Evolutionary conservation across 2,329 filamentous ascomycete genomes (phyloP).

Genomic region (Lanzia echinophila): DNA sequence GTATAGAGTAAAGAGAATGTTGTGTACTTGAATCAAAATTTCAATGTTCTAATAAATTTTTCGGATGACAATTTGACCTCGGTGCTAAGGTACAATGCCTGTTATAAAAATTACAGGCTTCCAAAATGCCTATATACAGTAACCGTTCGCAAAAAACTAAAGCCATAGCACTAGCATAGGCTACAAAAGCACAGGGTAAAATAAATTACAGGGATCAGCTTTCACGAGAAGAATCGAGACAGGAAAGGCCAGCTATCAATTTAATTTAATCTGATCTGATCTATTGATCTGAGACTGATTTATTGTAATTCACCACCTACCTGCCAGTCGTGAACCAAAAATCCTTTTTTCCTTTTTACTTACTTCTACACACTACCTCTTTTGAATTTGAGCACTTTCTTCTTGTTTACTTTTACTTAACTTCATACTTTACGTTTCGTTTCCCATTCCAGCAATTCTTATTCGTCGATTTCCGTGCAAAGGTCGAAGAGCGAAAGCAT

Average conservation of each 20-base stretch:
- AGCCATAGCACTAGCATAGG: too few species aligned
- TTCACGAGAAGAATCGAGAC: not conserved
- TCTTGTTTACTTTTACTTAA: not conserved
- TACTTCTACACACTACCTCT: too few species aligned
- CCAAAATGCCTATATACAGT: too few species aligned
- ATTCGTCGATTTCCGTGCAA: not conserved
- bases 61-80: not conserved
- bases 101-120: too few species aligned
- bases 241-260: constrained; percentile 20
- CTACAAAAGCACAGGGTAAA: too few species aligned
- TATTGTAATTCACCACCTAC: not conserved
- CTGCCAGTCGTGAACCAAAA: not conserved
- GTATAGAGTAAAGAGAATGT: not conserved
- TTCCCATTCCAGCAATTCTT: not conserved
- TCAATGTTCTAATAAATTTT: not conserved
- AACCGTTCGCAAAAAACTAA: too few species aligned
- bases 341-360: too few species aligned
- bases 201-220: constrained; percentile 1
- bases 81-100: not conserved
- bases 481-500: not conserved
- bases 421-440: not conserved
- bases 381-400: not conserved
- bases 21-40: not conserved
- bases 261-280: not conserved
- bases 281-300: not conserved